Evolutionary conservation across 768 basidiomycete species (phyloP).

Genomic region (Tylopilus sp.): DNA sequence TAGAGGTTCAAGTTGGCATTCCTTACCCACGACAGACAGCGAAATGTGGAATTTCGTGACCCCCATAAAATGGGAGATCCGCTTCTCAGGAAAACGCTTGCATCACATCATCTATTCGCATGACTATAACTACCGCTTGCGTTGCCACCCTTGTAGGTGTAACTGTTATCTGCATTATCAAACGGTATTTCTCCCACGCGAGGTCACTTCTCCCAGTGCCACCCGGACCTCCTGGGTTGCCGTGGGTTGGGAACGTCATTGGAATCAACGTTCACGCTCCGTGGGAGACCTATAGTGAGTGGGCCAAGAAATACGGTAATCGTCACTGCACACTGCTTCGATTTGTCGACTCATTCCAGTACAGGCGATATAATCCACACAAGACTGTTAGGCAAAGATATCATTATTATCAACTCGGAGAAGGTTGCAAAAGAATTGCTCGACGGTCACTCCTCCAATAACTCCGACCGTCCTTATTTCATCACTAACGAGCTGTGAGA

Average conservation of each 20-base stretch:
- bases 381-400: constrained; percentile 41
- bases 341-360: constrained; percentile 13
- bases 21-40: no score
- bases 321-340: no score
- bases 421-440: no score
- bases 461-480: constrained; percentile 45
- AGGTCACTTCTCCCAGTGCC: neutral
- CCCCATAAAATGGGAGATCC: no score
- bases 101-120: no score
- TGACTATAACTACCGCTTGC: neutral
- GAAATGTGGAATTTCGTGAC: no score
- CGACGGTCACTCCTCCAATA: constrained; percentile 41
- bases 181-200: neutral
- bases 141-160: neutral
- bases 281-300: neutral
- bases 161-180: neutral
- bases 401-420: no score
- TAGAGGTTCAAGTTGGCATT: no score
- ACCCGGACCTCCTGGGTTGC: neutral
- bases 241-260: no score
- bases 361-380: constrained; percentile 16
- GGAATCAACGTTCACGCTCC: neutral
- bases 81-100: no score
- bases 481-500: constrained; percentile 12
- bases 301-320: neutral